A percentile compares a stretch with the other conserved stretches of the same genome.
These are phyloP conservation scores for Lojkania enalia DNA, from an alignment of 2,329 filamentous ascomycete genomes.

Conservation along the genomic window DNA sequence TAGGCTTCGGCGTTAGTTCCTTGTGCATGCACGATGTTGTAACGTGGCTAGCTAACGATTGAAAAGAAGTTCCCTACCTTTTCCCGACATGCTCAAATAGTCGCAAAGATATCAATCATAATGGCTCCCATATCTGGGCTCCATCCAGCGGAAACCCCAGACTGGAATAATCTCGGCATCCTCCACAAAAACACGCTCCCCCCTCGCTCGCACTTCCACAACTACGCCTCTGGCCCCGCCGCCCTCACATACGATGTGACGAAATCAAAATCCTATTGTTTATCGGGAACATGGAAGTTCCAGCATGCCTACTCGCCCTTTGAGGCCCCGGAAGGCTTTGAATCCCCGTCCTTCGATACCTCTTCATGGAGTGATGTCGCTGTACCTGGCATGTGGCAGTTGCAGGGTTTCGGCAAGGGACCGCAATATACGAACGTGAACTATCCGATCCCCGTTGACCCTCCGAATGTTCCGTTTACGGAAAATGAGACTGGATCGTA, in stretches of 20 bases:
- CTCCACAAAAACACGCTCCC: constrained; percentile 64
- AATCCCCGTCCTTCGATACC: constrained; percentile 38
- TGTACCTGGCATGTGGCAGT: constrained; percentile 71
- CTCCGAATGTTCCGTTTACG: constrained; percentile 61
- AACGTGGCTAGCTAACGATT: too few species aligned
- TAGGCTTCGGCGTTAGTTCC: not conserved
- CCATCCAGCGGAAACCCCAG: constrained; percentile 45
- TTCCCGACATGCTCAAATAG: too few species aligned
- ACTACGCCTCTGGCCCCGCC: constrained; percentile 55
- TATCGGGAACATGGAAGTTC: constrained; percentile 46
- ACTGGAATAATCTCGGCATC: constrained; percentile 65
- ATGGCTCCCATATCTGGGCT: constrained; percentile 11
- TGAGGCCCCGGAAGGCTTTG: constrained; percentile 42
- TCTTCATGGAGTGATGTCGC: constrained; percentile 56
- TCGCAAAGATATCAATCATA: too few species aligned
- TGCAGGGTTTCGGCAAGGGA: constrained; percentile 65
- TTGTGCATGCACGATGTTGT: not conserved
- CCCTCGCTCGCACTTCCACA: constrained; percentile 60
- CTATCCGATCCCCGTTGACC: constrained; percentile 67
- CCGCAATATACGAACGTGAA: constrained; percentile 72
- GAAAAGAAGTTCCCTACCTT: too few species aligned
- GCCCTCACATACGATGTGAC: constrained; percentile 49
- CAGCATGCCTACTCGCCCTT: constrained; percentile 42
- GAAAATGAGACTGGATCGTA: constrained; percentile 70
- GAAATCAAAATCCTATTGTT: constrained; percentile 38